A percentile compares a stretch with the other conserved stretches of the same genome.
phyloP scores from a whole-genome alignment of 805 yeast genomes.

The Yamadazyma nakazawae region DNA sequence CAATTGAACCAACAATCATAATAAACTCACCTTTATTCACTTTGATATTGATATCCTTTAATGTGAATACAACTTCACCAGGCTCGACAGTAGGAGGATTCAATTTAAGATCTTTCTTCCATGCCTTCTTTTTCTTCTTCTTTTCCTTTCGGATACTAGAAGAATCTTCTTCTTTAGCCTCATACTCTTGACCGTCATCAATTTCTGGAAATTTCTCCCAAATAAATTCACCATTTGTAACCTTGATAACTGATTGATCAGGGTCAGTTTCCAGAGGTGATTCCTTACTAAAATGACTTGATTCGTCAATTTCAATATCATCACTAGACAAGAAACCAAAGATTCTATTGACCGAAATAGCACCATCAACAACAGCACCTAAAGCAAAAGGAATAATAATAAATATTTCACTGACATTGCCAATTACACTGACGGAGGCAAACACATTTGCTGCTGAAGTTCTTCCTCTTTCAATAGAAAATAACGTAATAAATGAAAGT shows the following conservation, averaged over 20 bases:
- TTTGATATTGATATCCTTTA: constrained; percentile 22
- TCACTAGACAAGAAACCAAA: constrained; percentile 47
- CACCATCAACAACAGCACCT: constrained; percentile 63
- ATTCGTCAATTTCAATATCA: constrained; percentile 27
- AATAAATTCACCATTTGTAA: constrained; percentile 6
- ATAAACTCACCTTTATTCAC: constrained; percentile 31
- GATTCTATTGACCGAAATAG: constrained; percentile 56
- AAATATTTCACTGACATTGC: constrained; percentile 55
- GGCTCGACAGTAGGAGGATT: background rate
- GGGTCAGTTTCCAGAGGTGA: constrained; percentile 12
- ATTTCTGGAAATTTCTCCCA: constrained; percentile 12
- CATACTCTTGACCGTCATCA: constrained; percentile 12
- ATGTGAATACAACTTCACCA: constrained; percentile 16
- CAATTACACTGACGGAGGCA: constrained; percentile 65
- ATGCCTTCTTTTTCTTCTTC: constrained; percentile 1
- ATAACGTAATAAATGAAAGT: constrained; percentile 42
- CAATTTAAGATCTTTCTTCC: background rate
- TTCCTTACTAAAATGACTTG: constrained; percentile 21
- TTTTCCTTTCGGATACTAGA: background rate
- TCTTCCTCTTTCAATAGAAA: constrained; percentile 24
- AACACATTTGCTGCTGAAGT: constrained; percentile 60
- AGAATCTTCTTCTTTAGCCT: constrained; percentile 1
- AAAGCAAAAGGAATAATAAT: constrained; percentile 66
- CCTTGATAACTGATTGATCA: constrained; percentile 9
- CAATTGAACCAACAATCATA: constrained; percentile 33